Percentiles rank a stretch among this genome's conserved stretches.
Conservation (phyloP, 148 eudicot genomes). For the Cornus kousa region DNA sequence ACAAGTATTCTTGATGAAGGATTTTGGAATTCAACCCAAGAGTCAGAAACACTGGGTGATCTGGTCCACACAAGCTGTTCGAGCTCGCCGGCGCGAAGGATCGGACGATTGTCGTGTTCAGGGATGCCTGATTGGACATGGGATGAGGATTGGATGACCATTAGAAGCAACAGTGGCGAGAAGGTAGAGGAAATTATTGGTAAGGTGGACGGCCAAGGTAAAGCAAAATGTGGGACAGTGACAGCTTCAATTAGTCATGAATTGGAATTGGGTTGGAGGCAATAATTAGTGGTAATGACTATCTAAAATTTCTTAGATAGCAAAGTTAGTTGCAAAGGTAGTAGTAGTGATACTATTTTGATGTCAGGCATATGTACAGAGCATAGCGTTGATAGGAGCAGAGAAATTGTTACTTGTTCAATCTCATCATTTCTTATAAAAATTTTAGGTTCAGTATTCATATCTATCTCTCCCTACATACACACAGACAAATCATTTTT, state of each 20-base stretch:
- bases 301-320: background rate
- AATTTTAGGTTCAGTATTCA: background rate
- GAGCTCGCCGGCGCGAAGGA: constrained; percentile 24
- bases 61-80: background rate
- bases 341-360: background rate
- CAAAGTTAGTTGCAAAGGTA: constrained; percentile 7
- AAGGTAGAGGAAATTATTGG: background rate
- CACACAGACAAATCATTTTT: no score
- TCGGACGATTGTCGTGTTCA: constrained; percentile 23
- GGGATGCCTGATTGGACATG: constrained; percentile 19
- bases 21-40: constrained; percentile 43
- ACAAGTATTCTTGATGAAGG: constrained; percentile 56
- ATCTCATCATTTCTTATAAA: background rate
- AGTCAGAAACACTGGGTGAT: constrained; percentile 9
- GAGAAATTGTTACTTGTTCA: background rate
- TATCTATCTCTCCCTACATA: background rate
- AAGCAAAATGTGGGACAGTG: constrained; percentile 3
- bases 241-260: constrained; percentile 1
- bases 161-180: constrained; percentile 16
- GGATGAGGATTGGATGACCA: constrained; percentile 35
- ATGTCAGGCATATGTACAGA: constrained; percentile 13
- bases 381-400: background rate
- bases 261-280: constrained; percentile 7
- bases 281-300: background rate
- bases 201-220: background rate